Base-by-base conservation (phyloP, 2,329 filamentous ascomycete genomes). In the Phialemonium atrogriseum region DNA sequence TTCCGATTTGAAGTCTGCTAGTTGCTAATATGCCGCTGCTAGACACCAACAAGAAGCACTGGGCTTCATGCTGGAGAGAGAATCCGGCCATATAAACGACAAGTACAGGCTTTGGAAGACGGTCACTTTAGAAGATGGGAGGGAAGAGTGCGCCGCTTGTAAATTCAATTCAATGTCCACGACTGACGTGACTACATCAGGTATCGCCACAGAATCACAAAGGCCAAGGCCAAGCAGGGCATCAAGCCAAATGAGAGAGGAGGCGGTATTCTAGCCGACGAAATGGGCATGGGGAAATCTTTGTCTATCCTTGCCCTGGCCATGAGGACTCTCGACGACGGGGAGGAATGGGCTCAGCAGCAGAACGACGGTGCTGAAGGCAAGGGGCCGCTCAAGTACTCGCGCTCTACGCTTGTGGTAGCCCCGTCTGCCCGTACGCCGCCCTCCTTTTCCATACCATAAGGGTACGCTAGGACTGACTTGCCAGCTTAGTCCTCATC, bases 271-370 rank as follows among this genome's bases (percentile, higher is more conserved):
- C 42, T 77, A 2, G 71, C 71, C 0, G 72, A 77, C 42, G 71
- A 76, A 36, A 77, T 76, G 71, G 73, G 73, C 0, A 61, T 76
- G 55, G 73, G 73, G 1, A 77, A 77, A 41, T 66, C 71, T 0
- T 52, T 74, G 6, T 66, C 67, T 3, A 62, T 68, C 0, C 55
- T 76, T 8, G 62, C 68, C 1, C 46, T 73, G 0, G 57, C 73
- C 13, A 45, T 64, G 4, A 54, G 54, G 11, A 67, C 64, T 0
- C 41, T 63, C 0, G 47, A 54, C 1, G 30, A 47, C 3, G 64
- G 57, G 2, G 45, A 43, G 9, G 14, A 43, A 7, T 68, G 59
- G 59, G 53, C 52, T 9, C 30, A 47, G 6, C 32, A 46, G 9
- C 27, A 39, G 5, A 41, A 26, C 7, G 18, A 21, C 7, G 34